phyloP scores from a whole-genome alignment of 176 grass and related monocot species.

The Cenchrus purpureus region DNA sequence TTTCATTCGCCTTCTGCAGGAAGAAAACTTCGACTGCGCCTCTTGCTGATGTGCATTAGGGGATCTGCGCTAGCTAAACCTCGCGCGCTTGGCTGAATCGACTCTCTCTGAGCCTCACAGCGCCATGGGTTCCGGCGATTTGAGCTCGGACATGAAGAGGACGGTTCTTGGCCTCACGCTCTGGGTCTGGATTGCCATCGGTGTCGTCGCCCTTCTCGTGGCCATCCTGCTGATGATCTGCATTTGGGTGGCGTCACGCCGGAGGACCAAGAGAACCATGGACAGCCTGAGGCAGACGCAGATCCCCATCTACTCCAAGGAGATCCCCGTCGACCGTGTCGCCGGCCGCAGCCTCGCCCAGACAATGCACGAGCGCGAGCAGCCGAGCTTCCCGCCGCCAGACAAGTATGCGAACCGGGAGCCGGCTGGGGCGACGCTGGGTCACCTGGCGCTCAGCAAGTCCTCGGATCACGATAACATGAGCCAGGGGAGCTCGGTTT shows the following conservation, averaged over 20 bases:
- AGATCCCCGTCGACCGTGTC: conserved; percentile 87
- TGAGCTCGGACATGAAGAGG: conserved; percentile 63
- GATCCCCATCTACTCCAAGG: conserved; percentile 96
- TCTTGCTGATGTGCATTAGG: conserved; percentile 41
- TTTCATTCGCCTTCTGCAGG: conserved; percentile 36
- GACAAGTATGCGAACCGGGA: conserved; percentile 61
- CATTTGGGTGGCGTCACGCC: conserved; percentile 70
- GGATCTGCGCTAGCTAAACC: conserved; percentile 32
- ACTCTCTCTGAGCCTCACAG: not conserved
- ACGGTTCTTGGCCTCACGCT: conserved; percentile 75
- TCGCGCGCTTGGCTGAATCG: conserved; percentile 5
- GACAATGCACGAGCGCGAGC: conserved; percentile 65
- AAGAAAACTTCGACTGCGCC: conserved; percentile 13
- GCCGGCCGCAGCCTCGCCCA: conserved; percentile 71
- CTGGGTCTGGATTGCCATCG: conserved; percentile 86
- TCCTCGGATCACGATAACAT: conserved; percentile 84
- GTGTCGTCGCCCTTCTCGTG: conserved; percentile 73
- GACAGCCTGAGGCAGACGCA: conserved; percentile 64
- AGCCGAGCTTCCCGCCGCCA: conserved; percentile 47
- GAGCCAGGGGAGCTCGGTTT: conserved; percentile 88
- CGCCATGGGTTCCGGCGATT: conserved; percentile 50
- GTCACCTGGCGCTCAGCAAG: conserved; percentile 63
- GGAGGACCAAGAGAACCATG: conserved; percentile 66
- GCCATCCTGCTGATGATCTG: conserved; percentile 80
- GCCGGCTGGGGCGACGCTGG: conserved; percentile 49